Conservation (phyloP, 768 basidiomycete genomes). For the Termitomyces sp. region DNA sequence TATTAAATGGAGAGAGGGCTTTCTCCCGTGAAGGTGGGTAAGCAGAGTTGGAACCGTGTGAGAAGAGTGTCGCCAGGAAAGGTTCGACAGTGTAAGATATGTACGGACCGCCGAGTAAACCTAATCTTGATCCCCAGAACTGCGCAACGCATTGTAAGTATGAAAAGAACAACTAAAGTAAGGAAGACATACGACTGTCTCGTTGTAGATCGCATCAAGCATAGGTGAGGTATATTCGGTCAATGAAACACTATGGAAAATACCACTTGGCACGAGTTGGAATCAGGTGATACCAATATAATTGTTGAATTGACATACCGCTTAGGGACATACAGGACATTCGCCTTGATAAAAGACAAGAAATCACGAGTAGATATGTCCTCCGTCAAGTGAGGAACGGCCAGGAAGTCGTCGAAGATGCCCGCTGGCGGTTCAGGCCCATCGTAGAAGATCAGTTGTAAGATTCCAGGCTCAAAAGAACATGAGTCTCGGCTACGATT, state of each 20-base stretch:
- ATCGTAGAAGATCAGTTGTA: conserved; percentile 53
- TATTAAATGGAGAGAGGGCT: conserved; percentile 41
- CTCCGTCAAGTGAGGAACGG: conserved; percentile 33
- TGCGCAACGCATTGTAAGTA: conserved; percentile 12
- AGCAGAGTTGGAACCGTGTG: conserved; percentile 36
- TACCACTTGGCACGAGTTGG: background rate
- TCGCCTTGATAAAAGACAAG: conserved; percentile 34
- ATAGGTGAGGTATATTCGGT: conserved; percentile 28
- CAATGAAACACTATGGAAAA: conserved; percentile 43
- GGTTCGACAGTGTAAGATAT: conserved; percentile 51
- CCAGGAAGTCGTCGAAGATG: conserved; percentile 49
- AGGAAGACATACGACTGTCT: conserved; percentile 30
- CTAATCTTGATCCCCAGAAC: conserved; percentile 40
- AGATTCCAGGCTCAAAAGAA: conserved; percentile 15
- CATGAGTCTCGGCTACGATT: background rate
- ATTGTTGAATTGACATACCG: conserved; percentile 13
- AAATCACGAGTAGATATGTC: conserved; percentile 40
- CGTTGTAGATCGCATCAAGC: conserved; percentile 39
- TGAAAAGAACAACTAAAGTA: background rate
- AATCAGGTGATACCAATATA: background rate
- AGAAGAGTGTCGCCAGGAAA: conserved; percentile 38
- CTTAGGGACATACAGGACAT: conserved; percentile 25
- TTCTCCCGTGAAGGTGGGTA: conserved; percentile 40
- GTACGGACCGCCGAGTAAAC: conserved; percentile 22
- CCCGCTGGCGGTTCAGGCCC: conserved; percentile 44